Conservation (phyloP, 2,329 filamentous ascomycete genomes). For the Alternaria longipes region DNA sequence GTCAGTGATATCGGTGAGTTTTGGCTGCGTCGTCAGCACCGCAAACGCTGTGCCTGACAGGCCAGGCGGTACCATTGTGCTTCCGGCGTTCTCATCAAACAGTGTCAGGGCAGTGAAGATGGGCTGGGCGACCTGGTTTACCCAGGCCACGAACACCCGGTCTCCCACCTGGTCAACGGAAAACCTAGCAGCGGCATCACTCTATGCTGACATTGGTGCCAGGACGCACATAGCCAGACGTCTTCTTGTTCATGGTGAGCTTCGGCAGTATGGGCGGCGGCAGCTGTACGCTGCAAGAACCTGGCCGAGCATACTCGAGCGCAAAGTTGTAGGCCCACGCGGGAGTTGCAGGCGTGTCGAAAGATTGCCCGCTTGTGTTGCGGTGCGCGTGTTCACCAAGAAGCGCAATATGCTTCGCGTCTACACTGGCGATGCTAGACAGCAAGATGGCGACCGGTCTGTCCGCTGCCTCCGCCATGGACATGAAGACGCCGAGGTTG, state of each 20-base stretch:
- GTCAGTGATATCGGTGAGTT: slow-evolving; percentile 4
- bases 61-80: neutral
- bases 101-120: slow-evolving; percentile 1
- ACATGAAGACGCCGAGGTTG: too few species aligned
- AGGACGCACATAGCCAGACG: neutral
- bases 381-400: slow-evolving; percentile 1
- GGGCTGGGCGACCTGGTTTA: slow-evolving; percentile 9
- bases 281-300: slow-evolving; percentile 11
- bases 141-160: slow-evolving; percentile 3
- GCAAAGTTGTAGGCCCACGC: slow-evolving; percentile 16
- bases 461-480: slow-evolving; percentile 8
- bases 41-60: slow-evolving; percentile 13
- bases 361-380: slow-evolving; percentile 10
- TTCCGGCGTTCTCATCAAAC: neutral
- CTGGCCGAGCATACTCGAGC: slow-evolving; percentile 5
- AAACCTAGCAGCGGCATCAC: slow-evolving; percentile 4
- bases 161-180: neutral
- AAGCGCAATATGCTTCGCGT: slow-evolving; percentile 11
- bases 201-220: neutral
- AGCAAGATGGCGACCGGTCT: slow-evolving; percentile 5
- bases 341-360: slow-evolving; percentile 10
- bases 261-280: slow-evolving; percentile 13
- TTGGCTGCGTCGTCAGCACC: slow-evolving; percentile 5
- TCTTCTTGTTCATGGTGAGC: slow-evolving; percentile 6
- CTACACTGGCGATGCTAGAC: slow-evolving; percentile 14